Percentiles rank a stretch among this genome's conserved stretches.
These are phyloP conservation scores for Penicillium coprophilum DNA, from an alignment of 495 filamentous ascomycete genomes.

Conservation along the genomic window DNA sequence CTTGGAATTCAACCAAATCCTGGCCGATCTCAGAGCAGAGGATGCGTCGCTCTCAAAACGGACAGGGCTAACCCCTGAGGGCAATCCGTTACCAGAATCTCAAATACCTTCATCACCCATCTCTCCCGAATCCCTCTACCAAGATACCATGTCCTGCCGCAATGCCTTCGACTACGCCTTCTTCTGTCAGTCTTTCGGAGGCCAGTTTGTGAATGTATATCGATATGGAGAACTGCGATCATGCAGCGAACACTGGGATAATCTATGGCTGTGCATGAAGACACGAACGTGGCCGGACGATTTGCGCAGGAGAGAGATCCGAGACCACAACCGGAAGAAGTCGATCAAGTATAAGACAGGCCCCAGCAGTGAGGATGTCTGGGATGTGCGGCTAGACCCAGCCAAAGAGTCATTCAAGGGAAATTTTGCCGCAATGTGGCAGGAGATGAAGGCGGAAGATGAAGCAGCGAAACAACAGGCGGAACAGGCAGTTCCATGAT, in stretches of 20 bases:
- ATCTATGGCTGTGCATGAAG: constrained; percentile 97
- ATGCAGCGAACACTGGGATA: constrained; percentile 79
- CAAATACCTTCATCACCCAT: constrained; percentile 39
- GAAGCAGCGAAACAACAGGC: constrained; percentile 26
- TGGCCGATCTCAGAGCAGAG: constrained; percentile 50
- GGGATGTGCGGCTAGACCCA: constrained; percentile 63
- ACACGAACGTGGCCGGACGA: constrained; percentile 50
- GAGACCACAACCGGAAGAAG: constrained; percentile 70
- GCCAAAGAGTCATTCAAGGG: constrained; percentile 54
- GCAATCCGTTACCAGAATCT: constrained; percentile 11
- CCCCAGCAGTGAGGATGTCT: constrained; percentile 89
- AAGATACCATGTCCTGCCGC: constrained; percentile 82
- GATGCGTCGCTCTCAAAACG: constrained; percentile 24
- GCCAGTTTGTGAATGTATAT: constrained; percentile 85
- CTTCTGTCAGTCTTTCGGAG: constrained; percentile 91
- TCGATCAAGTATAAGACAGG: constrained; percentile 69
- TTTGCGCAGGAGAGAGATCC: constrained; percentile 57
- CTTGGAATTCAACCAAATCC: constrained; percentile 58
- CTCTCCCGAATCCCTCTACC: constrained; percentile 64
- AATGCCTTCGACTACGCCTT: constrained; percentile 89
- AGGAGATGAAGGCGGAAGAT: constrained; percentile 51
- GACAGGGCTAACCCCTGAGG: constrained; percentile 18
- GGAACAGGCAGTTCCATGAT: constrained; percentile 17
- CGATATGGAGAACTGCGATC: constrained; percentile 71
- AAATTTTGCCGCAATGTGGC: constrained; percentile 59